These are phyloP conservation scores for Calonectria ilicicola DNA, from an alignment of 2,329 filamentous ascomycete genomes.

Conservation along the genomic window DNA sequence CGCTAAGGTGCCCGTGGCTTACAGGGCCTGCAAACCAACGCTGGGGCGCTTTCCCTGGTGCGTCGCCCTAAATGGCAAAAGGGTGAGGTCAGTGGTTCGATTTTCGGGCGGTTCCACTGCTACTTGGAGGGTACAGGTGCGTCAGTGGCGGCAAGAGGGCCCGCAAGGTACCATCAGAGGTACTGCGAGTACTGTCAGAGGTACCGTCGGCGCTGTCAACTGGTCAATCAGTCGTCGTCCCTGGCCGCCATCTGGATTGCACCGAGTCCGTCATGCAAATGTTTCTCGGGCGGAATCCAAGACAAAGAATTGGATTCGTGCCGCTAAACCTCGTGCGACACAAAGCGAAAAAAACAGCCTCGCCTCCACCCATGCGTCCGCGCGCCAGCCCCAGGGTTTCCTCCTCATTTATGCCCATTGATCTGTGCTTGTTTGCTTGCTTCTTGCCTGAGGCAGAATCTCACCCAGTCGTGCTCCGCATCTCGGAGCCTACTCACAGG, in stretches of 20 bases:
- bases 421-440: conserved; percentile 7
- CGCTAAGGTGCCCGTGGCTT: conserved; percentile 19
- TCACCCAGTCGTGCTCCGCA: neutral
- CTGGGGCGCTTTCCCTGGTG: conserved; percentile 31
- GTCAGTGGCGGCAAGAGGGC: neutral
- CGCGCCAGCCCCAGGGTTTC: neutral
- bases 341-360: neutral
- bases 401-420: conserved; percentile 1
- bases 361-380: neutral
- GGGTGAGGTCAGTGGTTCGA: conserved; percentile 37
- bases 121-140: conserved; percentile 8
- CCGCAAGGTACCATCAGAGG: neutral
- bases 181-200: neutral
- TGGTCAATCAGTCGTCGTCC: neutral
- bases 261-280: neutral
- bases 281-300: conserved; percentile 1
- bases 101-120: conserved; percentile 43
- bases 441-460: conserved; percentile 19
- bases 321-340: neutral
- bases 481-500: neutral
- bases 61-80: conserved; percentile 15
- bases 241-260: conserved; percentile 1
- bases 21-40: conserved; percentile 31
- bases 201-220: neutral
- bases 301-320: conserved; percentile 6